phyloP scores from a whole-genome alignment of 768 basidiomycete genomes.

The Panellus pusillus region DNA sequence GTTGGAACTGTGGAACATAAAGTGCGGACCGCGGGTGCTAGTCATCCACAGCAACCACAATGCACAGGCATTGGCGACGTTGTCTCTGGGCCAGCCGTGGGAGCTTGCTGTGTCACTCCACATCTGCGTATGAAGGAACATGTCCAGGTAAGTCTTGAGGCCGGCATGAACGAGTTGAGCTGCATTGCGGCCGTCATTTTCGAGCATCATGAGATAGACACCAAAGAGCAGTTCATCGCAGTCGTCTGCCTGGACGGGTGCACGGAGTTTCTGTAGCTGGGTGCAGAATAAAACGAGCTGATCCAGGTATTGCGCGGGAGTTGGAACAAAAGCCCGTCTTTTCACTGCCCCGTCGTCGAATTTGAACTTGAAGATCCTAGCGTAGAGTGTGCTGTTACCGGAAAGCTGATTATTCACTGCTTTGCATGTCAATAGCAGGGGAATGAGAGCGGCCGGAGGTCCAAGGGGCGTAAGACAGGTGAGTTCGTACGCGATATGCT shows the following conservation, averaged over 20 bases:
- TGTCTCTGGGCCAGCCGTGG: constrained; percentile 62
- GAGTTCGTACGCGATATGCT: constrained; percentile 52
- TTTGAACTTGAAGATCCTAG: constrained; percentile 51
- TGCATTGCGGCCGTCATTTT: constrained; percentile 69
- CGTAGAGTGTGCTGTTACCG: constrained; percentile 42
- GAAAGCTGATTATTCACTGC: constrained; percentile 38
- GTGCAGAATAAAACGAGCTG: constrained; percentile 38
- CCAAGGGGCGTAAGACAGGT: constrained; percentile 40
- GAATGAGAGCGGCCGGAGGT: constrained; percentile 46
- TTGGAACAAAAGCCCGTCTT: constrained; percentile 49
- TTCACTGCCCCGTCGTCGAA: constrained; percentile 56
- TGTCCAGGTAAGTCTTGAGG: constrained; percentile 45
- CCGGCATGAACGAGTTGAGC: constrained; percentile 55
- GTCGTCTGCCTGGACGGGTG: constrained; percentile 33
- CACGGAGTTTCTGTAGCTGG: constrained; percentile 41
- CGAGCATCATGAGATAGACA: constrained; percentile 56
- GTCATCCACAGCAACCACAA: constrained; percentile 69
- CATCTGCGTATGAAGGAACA: constrained; percentile 45
- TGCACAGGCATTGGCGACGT: constrained; percentile 46
- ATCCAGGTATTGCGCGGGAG: constrained; percentile 30
- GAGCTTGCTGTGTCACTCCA: constrained; percentile 36
- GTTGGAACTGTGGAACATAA: neutral
- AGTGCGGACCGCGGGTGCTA: constrained; percentile 46
- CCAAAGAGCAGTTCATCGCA: constrained; percentile 41
- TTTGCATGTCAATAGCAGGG: constrained; percentile 46